Evolutionary conservation across 805 yeast species (phyloP).

Genomic region (Wickerhamiella kurtzmanii): DNA sequence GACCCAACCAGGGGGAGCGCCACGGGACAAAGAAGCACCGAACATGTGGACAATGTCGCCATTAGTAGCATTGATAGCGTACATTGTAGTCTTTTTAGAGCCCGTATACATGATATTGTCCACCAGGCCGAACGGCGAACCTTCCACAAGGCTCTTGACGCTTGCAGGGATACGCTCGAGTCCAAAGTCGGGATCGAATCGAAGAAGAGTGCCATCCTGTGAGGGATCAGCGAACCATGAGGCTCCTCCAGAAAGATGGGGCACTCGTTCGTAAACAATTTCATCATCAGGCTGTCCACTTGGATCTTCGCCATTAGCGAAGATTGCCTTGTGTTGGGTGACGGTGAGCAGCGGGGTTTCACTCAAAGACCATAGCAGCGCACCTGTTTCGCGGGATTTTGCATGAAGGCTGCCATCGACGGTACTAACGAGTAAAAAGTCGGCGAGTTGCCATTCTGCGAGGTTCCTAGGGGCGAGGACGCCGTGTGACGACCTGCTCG

Average conservation of each 20-base stretch:
- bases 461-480: background rate
- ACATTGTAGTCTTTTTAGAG: constrained; percentile 57
- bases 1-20: background rate
- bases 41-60: constrained; percentile 62
- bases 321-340: background rate
- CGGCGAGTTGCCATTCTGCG: background rate
- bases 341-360: constrained; percentile 46
- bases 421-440: constrained; percentile 28
- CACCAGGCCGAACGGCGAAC: constrained; percentile 76
- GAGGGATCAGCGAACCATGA: constrained; percentile 83
- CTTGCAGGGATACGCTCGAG: constrained; percentile 70
- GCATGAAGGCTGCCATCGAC: constrained; percentile 83
- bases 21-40: constrained; percentile 30
- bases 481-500: background rate
- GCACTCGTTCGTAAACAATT: constrained; percentile 1
- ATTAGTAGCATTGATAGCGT: constrained; percentile 54
- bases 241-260: constrained; percentile 8
- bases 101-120: constrained; percentile 81
- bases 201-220: constrained; percentile 71
- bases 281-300: constrained; percentile 1
- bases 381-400: constrained; percentile 60
- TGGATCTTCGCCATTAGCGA: constrained; percentile 8
- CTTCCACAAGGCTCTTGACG: constrained; percentile 59
- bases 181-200: constrained; percentile 62
- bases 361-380: constrained; percentile 59